phyloP scores from a whole-genome alignment of 805 yeast genomes.

The Hemisphaericaspora nanyangensis region DNA sequence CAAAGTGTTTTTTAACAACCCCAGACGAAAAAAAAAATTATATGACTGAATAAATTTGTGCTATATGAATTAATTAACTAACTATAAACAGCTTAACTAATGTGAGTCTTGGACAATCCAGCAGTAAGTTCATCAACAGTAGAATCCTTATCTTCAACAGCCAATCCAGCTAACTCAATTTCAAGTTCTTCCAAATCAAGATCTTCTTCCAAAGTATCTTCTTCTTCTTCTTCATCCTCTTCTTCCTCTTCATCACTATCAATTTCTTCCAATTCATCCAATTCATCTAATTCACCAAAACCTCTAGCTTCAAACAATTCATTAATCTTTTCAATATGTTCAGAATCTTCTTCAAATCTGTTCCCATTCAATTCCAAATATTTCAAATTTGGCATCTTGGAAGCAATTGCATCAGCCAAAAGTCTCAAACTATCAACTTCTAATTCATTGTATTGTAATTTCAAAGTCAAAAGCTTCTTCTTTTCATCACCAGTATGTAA shows the following conservation, averaged over 20 bases:
- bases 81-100: too few relatives aligned
- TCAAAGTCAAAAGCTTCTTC: constrained; percentile 52
- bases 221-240: constrained; percentile 51
- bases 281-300: constrained; percentile 80
- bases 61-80: too few relatives aligned
- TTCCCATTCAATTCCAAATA: constrained; percentile 88
- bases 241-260: constrained; percentile 68
- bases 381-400: constrained; percentile 58
- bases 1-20: too few relatives aligned
- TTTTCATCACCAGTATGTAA: constrained; percentile 34
- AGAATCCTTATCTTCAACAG: constrained; percentile 40
- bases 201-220: constrained; percentile 51
- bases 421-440: constrained; percentile 58
- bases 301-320: constrained; percentile 69
- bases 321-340: constrained; percentile 55
- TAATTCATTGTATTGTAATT: constrained; percentile 86
- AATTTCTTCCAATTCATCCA: constrained; percentile 90
- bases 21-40: too few relatives aligned
- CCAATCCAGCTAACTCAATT: constrained; percentile 48
- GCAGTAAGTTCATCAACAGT: constrained; percentile 56
- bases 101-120: constrained; percentile 53
- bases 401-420: constrained; percentile 51
- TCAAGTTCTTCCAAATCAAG: constrained; percentile 46
- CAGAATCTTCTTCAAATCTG: constrained; percentile 84
- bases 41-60: too few relatives aligned